Evolutionary conservation across 306 rosid genomes (phyloP).

Genomic region (Neltuma alba): DNA sequence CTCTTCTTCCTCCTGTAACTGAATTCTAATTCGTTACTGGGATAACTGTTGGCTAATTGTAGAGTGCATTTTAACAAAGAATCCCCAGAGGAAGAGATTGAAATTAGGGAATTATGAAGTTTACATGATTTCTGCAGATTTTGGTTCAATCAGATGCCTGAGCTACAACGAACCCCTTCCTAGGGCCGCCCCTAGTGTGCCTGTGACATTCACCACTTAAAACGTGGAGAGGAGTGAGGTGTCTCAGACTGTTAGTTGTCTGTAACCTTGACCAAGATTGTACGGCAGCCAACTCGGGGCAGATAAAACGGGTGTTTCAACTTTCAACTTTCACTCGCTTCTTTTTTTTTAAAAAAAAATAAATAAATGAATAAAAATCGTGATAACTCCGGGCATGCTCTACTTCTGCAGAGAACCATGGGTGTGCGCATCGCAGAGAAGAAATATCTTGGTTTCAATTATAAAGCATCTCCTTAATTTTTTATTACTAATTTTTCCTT

Average conservation of each 20-base stretch:
- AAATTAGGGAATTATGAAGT: neutral
- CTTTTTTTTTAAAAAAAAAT: no score
- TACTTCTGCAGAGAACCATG: no score
- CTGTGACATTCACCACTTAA: neutral
- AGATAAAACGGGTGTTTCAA: neutral
- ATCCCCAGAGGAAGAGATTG: neutral
- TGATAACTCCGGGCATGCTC: no score
- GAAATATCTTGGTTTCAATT: no score
- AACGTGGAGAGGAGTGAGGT: no score
- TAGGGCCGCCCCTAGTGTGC: neutral
- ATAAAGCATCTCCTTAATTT: no score
- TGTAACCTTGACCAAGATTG: neutral
- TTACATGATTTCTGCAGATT: no score
- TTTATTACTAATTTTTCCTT: no score
- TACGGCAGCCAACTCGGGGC: neutral
- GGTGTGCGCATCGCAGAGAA: no score
- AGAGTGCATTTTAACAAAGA: neutral
- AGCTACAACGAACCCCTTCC: neutral
- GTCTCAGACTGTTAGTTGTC: neutral
- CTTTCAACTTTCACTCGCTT: no score
- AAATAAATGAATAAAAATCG: no score
- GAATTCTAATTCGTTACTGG: neutral
- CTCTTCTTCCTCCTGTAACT: neutral
- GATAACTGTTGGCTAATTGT: neutral
- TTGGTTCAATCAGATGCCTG: neutral